Evolutionary conservation across 805 yeast species (phyloP), one percentile per base, ranked within the genome.

Genomic region (Ogataea methanolica): DNA sequence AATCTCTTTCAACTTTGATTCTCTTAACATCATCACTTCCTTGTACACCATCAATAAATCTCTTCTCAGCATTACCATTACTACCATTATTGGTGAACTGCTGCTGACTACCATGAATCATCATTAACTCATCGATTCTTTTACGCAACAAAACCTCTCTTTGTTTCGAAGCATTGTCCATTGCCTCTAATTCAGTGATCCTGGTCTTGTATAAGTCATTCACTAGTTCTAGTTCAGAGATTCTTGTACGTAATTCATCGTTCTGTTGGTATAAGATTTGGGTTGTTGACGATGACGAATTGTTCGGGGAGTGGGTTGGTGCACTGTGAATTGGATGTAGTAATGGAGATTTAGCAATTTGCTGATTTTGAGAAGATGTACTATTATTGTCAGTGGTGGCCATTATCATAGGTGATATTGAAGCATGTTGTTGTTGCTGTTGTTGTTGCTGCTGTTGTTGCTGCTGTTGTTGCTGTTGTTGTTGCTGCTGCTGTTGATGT

Each of bases 221-320:
- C 37, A 92, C 96, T 39, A 91, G 73, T 63, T 92, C 98, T 51
- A 92, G 75, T 63, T 92, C 98, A 12, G 86, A 80, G 21, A 91
- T 88, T 49, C 95, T 74, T 0, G 96, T 88, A 53, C 80, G 79
- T 52, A 91, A 68, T 45, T 66, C 70, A 29, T 63, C 63, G 36
- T 50, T 45, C 21, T 47, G 42, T 9, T 31, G 16, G 53, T 47
- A 22, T 41, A 34, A n/a, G 31, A 9, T 26, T 26, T 26, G 31
- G 12, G 9, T 26, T 6, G 31, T 26, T 26, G 55, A 45, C 7
- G 34, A 4, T 35, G 44, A 35, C 5, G 58, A 49, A 39, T 49
- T 44, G 33, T 26, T 26, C 9, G 31, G 9, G 9, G 31, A 6
- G 31, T 26, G 31, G 31, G 12, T 26, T 26, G 8, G 31, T 26